Conservation (phyloP, 2,329 filamentous ascomycete species). For the Calonectria fujianensis region DNA sequence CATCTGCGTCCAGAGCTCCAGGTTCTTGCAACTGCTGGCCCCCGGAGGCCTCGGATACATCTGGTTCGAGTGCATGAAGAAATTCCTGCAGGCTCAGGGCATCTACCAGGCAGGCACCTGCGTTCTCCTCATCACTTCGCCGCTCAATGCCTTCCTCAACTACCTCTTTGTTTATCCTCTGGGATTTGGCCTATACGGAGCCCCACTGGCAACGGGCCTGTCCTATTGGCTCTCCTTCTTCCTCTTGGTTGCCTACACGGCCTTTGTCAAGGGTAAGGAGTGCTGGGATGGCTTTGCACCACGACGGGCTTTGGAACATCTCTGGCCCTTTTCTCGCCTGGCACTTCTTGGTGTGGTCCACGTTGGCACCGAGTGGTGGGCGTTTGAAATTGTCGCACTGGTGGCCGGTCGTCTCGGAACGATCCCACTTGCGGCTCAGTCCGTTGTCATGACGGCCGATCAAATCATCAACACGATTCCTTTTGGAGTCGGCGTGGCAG, state of each 20-base stretch:
- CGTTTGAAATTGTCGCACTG: slow-evolving; percentile 91
- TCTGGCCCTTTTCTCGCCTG: slow-evolving; percentile 82
- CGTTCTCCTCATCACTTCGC: slow-evolving; percentile 87
- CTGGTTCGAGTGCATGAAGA: slow-evolving; percentile 91
- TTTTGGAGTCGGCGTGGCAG: slow-evolving; percentile 89
- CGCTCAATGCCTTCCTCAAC: slow-evolving; percentile 87
- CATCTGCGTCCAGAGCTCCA: slow-evolving; percentile 83
- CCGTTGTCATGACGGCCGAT: slow-evolving; percentile 92
- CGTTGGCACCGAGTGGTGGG: slow-evolving; percentile 95
- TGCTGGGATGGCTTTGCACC: slow-evolving; percentile 87
- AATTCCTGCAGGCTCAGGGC: slow-evolving; percentile 91
- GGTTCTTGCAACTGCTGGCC: slow-evolving; percentile 83
- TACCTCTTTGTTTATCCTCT: slow-evolving; percentile 86
- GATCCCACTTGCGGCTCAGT: slow-evolving; percentile 86
- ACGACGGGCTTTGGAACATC: slow-evolving; percentile 78
- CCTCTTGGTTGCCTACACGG: slow-evolving; percentile 83
- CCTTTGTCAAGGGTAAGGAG: slow-evolving; percentile 81
- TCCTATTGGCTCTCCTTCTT: slow-evolving; percentile 91
- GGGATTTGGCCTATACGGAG: slow-evolving; percentile 83
- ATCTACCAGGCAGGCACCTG: slow-evolving; percentile 91
- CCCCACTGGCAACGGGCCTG: slow-evolving; percentile 87
- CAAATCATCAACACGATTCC: slow-evolving; percentile 91
- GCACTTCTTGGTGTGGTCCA: slow-evolving; percentile 86
- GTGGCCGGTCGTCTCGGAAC: slow-evolving; percentile 88
- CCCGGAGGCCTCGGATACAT: slow-evolving; percentile 91